A percentile compares a stretch with the other conserved stretches of the same genome.
These are phyloP conservation scores for Trichoderma aggressivum DNA, from an alignment of 2,329 filamentous ascomycete species.

Conservation along the genomic window DNA sequence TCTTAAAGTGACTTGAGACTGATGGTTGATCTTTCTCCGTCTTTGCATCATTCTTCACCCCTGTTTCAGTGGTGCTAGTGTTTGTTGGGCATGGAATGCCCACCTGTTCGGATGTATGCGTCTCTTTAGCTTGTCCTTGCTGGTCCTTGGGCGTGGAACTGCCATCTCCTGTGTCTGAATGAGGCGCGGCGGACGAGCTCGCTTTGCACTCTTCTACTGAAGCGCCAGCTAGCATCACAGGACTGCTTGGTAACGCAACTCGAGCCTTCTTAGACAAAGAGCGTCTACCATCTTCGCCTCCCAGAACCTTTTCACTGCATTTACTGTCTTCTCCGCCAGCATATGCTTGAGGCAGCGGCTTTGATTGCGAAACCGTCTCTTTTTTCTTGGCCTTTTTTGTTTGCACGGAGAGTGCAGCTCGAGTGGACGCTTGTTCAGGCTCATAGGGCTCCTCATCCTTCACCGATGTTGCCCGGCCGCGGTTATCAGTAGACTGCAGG, in stretches of 20 bases:
- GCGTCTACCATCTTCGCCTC: conserved; percentile 14
- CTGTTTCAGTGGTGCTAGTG: too few species aligned
- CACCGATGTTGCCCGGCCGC: background rate
- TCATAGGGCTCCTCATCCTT: background rate
- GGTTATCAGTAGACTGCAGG: background rate
- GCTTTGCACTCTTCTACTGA: background rate
- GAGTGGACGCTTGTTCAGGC: background rate
- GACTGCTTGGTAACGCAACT: conserved; percentile 19
- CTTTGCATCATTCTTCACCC: too few species aligned
- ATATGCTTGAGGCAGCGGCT: conserved; percentile 30
- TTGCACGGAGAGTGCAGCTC: background rate
- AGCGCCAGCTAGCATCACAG: conserved; percentile 4
- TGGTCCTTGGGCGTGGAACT: background rate
- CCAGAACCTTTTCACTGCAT: background rate
- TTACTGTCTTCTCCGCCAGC: conserved; percentile 16
- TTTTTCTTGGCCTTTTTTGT: background rate
- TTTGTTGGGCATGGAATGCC: background rate
- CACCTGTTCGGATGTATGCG: background rate
- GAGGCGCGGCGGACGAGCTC: background rate
- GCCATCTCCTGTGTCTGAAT: background rate
- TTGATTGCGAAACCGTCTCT: conserved; percentile 26
- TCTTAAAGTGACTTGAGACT: background rate
- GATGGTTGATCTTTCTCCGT: background rate
- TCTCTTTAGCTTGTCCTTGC: background rate
- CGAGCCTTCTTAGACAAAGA: conserved; percentile 20